phyloP scores from a whole-genome alignment of 306 rosid species.

The Sicyos baderoa region DNA sequence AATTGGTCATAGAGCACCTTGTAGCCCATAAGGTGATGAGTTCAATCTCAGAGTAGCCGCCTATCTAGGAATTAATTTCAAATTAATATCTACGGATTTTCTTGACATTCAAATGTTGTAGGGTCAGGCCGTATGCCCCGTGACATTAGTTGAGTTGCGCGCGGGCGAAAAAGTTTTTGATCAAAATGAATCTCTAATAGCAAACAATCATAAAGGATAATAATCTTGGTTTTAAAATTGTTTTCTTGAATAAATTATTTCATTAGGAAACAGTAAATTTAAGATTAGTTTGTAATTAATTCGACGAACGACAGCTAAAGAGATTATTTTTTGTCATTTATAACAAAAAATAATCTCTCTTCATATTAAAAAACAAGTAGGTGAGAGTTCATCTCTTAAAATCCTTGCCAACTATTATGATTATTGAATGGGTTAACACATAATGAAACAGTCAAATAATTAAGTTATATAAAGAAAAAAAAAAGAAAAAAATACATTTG shows the following conservation, averaged over 20 bases:
- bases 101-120: no score
- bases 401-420: not conserved
- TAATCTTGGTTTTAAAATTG: not conserved
- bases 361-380: not conserved
- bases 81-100: no score
- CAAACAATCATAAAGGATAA: not conserved
- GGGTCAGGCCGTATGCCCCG: no score
- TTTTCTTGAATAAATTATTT: not conserved
- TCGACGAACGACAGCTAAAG: not conserved
- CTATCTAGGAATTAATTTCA: no score
- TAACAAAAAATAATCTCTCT: not conserved
- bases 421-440: not conserved
- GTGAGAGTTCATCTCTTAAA: not conserved
- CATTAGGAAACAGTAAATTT: not conserved
- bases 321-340: not conserved
- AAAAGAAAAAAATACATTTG: not conserved
- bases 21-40: no score
- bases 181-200: not conserved
- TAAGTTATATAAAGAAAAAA: not conserved
- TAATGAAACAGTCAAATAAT: not conserved
- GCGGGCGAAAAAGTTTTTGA: no score
- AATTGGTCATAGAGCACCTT: no score
- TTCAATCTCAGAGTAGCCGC: no score
- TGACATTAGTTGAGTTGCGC: no score
- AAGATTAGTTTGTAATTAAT: no score